Conservation (phyloP, 2,329 filamentous ascomycete genomes). For the Phoma herbarum region DNA sequence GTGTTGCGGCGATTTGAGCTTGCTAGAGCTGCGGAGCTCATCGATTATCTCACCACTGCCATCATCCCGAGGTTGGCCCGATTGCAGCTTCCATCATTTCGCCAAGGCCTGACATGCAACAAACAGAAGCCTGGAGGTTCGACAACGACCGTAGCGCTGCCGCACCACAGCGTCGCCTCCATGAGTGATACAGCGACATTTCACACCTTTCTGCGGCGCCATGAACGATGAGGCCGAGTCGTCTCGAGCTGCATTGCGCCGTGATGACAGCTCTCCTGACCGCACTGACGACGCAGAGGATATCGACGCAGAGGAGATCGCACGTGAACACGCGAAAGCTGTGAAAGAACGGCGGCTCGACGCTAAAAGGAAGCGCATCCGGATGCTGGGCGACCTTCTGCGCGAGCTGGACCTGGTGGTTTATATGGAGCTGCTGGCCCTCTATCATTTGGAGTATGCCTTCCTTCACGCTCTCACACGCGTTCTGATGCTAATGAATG, state of each 20-base stretch:
- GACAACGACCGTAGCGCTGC: conserved; percentile 12
- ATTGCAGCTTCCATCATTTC: conserved; percentile 7
- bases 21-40: conserved; percentile 31
- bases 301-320: conserved; percentile 33
- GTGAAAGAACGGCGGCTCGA: conserved; percentile 42
- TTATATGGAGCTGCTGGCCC: conserved; percentile 67
- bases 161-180: conserved; percentile 30
- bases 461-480: conserved; percentile 7
- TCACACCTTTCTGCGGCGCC: conserved; percentile 34
- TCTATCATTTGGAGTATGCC: conserved; percentile 71
- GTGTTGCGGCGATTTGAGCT: conserved; percentile 11
- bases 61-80: conserved; percentile 14
- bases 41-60: conserved; percentile 51
- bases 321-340: conserved; percentile 29
- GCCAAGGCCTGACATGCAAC: conserved; percentile 10
- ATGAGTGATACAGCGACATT: conserved; percentile 34
- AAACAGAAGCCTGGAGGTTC: conserved; percentile 22
- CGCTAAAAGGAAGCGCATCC: conserved; percentile 49
- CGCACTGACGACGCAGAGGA: conserved; percentile 26
- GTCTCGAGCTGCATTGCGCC: conserved; percentile 41
- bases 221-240: conserved; percentile 53
- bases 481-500: conserved; percentile 13
- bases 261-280: conserved; percentile 26
- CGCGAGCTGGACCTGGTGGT: conserved; percentile 66
- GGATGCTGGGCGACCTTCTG: conserved; percentile 63